These are phyloP conservation scores for Leishmania arabica DNA, from an alignment of 208 protist genomes.

Conservation along the genomic window DNA sequence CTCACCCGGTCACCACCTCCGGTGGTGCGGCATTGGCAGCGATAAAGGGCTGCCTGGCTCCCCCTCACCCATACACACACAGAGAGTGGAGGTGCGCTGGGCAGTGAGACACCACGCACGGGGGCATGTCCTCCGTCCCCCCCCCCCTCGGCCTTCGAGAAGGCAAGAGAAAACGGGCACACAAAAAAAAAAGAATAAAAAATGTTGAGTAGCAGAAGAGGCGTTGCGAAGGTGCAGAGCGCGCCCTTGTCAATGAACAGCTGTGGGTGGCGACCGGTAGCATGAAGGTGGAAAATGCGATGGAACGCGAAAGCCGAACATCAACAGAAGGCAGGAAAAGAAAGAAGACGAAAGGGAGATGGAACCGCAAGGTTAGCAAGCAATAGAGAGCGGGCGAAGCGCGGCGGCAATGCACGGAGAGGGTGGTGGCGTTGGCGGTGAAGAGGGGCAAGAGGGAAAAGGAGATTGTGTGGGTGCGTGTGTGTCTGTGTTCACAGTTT, in stretches of 20 bases:
- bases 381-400: neutral
- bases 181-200: neutral
- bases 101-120: neutral
- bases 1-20: too few species aligned
- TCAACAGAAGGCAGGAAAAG: neutral
- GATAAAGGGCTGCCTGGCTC: too few species aligned
- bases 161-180: neutral
- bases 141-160: neutral
- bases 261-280: neutral
- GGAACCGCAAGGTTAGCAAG: neutral
- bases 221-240: neutral
- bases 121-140: neutral
- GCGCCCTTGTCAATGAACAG: neutral
- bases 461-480: too few species aligned
- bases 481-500: neutral
- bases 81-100: neutral
- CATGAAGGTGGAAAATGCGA: neutral
- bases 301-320: neutral
- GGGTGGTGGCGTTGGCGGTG: neutral
- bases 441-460: neutral
- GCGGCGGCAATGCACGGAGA: neutral
- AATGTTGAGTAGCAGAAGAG: neutral
- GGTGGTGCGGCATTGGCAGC: too few species aligned
- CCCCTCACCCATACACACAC: neutral
- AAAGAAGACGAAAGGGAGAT: neutral